Evolutionary conservation across 148 eudicot species (phyloP).

Genomic region (Polygonum aviculare): DNA sequence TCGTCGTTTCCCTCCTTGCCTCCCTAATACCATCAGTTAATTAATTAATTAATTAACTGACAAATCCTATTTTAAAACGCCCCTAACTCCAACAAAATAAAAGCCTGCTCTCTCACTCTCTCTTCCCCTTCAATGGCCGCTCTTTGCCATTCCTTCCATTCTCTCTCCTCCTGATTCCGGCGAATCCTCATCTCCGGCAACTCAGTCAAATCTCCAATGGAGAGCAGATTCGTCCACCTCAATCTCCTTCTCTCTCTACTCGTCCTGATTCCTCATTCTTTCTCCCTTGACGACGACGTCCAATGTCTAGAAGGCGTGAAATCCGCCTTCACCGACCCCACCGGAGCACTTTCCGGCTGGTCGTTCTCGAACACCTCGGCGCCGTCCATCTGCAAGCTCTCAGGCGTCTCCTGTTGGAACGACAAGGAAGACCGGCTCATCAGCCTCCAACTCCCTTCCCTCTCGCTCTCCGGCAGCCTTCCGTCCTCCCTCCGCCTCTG

Average conservation of each 20-base stretch:
- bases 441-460: slow-evolving; percentile 33
- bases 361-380: slow-evolving; percentile 36
- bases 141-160: not conserved
- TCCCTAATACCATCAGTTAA: not conserved
- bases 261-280: not conserved
- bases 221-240: not conserved
- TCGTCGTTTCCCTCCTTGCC: slow-evolving; percentile 4
- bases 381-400: slow-evolving; percentile 43
- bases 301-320: slow-evolving; percentile 56
- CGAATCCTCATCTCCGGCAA: not conserved
- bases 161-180: not conserved
- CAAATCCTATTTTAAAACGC: not conserved
- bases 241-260: not conserved
- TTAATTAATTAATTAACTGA: not conserved
- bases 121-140: slow-evolving; percentile 7
- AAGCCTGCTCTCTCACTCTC: not conserved
- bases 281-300: slow-evolving; percentile 51
- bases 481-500: slow-evolving; percentile 45
- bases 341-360: slow-evolving; percentile 34
- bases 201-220: not conserved
- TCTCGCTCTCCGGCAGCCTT: slow-evolving; percentile 35
- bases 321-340: slow-evolving; percentile 35
- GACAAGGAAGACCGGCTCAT: slow-evolving; percentile 63
- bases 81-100: slow-evolving; percentile 7
- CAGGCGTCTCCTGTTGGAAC: slow-evolving; percentile 74